These are phyloP conservation scores for Lipomyces sp. DNA, from an alignment of 805 yeast species.

Conservation along the genomic window DNA sequence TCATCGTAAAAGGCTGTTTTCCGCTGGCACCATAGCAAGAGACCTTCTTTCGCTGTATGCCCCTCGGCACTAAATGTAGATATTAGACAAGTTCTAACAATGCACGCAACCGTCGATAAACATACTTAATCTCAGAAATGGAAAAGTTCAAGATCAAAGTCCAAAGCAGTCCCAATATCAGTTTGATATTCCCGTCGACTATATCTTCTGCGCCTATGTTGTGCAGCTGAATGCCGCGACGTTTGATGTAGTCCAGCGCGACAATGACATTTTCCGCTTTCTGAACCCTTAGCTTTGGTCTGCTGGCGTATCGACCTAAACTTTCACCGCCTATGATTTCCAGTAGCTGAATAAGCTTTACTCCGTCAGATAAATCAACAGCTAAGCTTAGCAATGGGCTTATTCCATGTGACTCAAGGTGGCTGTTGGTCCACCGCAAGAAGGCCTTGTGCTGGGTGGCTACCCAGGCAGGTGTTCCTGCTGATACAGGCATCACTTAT, in stretches of 20 bases:
- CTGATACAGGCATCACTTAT: no score
- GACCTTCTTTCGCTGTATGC: slow-evolving; percentile 43
- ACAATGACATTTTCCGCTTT: slow-evolving; percentile 41
- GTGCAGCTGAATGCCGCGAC: slow-evolving; percentile 38
- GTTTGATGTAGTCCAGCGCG: slow-evolving; percentile 40
- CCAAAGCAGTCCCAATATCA: slow-evolving; percentile 90
- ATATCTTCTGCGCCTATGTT: slow-evolving; percentile 71
- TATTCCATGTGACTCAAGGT: slow-evolving; percentile 33
- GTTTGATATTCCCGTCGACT: slow-evolving; percentile 89
- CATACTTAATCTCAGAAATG: slow-evolving; percentile 38
- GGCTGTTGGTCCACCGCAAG: slow-evolving; percentile 41
- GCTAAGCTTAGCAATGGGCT: slow-evolving; percentile 33
- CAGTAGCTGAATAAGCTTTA: slow-evolving; percentile 38
- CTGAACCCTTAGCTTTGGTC: slow-evolving; percentile 40
- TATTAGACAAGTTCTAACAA: neutral
- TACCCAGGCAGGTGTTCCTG: slow-evolving; percentile 40
- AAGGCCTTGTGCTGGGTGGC: slow-evolving; percentile 42
- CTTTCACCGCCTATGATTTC: slow-evolving; percentile 40
- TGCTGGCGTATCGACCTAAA: slow-evolving; percentile 37
- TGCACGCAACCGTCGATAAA: no score
- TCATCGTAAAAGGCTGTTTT: slow-evolving; percentile 41
- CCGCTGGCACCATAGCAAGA: slow-evolving; percentile 54
- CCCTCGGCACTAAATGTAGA: slow-evolving; percentile 37
- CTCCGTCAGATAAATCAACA: slow-evolving; percentile 38
- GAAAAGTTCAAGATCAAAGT: slow-evolving; percentile 41